phyloP scores from a whole-genome alignment of 345 rosid genomes.

The Eucalyptus sideroxylon region DNA sequence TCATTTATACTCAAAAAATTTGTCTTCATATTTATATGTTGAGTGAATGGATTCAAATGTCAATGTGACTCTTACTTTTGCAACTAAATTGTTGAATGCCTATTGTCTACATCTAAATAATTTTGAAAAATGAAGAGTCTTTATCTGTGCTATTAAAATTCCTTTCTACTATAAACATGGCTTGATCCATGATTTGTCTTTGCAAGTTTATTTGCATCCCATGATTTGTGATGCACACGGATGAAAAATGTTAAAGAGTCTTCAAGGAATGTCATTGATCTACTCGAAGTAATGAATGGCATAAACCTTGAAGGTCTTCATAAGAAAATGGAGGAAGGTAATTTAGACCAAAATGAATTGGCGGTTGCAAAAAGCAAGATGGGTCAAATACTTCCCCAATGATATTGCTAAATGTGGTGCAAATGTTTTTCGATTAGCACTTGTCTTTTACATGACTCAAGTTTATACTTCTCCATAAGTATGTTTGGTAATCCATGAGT shows the following conservation, averaged over 20 bases:
- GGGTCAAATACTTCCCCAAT: constrained; percentile 60
- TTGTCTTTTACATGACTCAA: constrained; percentile 85
- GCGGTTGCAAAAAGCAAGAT: constrained; percentile 54
- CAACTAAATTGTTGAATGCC: not conserved
- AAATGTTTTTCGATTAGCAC: constrained; percentile 90
- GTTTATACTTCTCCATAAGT: constrained; percentile 9
- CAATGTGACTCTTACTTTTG: not conserved
- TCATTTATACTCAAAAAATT: too few relatives aligned
- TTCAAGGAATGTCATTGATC: constrained; percentile 19
- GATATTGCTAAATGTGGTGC: constrained; percentile 93
- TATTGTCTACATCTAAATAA: too few relatives aligned
- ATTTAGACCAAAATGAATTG: constrained; percentile 60
- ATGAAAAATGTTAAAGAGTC: constrained; percentile 47
- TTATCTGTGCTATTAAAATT: not conserved
- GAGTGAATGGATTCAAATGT: not conserved
- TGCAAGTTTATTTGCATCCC: constrained; percentile 84
- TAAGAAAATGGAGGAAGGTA: constrained; percentile 67
- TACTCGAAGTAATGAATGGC: constrained; percentile 81
- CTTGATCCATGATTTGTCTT: not conserved
- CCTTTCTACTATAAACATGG: not conserved
- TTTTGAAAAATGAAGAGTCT: not conserved
- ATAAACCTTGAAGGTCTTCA: constrained; percentile 71
- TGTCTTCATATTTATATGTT: not conserved
- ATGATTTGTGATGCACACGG: constrained; percentile 95
- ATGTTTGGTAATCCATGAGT: not conserved